Percentiles rank a stretch among this genome's conserved stretches.
Conservation (phyloP, 169 alveolate species). For the Perkinsus chesapeaki region DNA sequence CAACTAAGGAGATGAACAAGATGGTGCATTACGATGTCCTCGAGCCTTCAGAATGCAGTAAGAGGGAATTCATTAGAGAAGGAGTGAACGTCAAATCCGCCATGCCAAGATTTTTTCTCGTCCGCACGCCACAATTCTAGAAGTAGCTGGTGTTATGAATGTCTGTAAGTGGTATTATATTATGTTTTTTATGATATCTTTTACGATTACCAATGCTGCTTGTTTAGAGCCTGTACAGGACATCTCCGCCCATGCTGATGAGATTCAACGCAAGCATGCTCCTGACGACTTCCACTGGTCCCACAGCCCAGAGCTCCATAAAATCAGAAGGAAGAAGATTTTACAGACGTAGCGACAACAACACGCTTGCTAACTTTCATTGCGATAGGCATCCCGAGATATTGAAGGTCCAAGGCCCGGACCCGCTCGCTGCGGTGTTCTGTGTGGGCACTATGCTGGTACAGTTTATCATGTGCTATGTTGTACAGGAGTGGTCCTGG, state of each 20-base stretch:
- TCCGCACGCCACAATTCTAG: too few species aligned
- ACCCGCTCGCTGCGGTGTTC: constrained; percentile 18
- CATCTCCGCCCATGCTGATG: not conserved
- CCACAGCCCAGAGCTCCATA: not conserved
- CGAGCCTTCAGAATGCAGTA: not conserved
- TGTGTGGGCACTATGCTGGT: constrained; percentile 10
- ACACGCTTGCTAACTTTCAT: not conserved
- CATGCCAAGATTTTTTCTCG: too few species aligned
- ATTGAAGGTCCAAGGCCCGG: constrained; percentile 27
- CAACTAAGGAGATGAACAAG: not conserved
- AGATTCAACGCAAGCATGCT: not conserved
- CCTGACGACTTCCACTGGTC: not conserved
- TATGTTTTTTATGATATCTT: too few species aligned
- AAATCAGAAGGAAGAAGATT: not conserved
- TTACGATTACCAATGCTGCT: too few species aligned
- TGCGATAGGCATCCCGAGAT: constrained; percentile 31
- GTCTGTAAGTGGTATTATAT: too few species aligned
- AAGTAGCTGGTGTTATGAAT: too few species aligned
- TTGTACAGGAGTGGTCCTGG: constrained; percentile 14
- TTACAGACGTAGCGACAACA: not conserved
- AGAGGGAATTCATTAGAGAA: too few species aligned
- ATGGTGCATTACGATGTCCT: not conserved
- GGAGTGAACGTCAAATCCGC: too few species aligned
- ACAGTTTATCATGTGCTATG: constrained; percentile 7
- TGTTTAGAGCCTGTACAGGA: not conserved